phyloP scores from a whole-genome alignment of 345 rosid species.

The Anacardium occidentale region DNA sequence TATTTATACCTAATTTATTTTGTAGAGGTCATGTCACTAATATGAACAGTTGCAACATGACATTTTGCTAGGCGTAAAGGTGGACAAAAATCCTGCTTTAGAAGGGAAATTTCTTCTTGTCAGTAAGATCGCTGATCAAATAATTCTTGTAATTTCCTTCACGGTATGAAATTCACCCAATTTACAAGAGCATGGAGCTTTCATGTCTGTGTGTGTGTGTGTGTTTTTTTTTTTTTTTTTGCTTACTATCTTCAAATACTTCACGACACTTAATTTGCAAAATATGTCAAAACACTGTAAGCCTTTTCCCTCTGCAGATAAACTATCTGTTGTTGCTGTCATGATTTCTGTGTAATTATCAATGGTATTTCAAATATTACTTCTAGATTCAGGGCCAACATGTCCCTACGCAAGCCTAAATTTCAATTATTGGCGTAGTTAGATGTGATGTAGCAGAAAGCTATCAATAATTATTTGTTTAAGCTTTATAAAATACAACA shows the following conservation, averaged over 20 bases:
- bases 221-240: background rate
- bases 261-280: background rate
- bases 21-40: background rate
- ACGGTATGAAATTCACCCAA: no score
- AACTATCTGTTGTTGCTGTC: background rate
- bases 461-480: constrained; percentile 23
- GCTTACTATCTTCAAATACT: background rate
- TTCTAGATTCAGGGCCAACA: constrained; percentile 22
- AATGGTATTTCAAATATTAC: background rate
- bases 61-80: background rate
- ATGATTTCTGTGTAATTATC: background rate
- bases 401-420: constrained; percentile 21
- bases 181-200: background rate
- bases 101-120: background rate
- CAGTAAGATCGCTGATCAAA: background rate
- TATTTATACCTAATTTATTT: background rate
- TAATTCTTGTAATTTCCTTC: no score
- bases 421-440: constrained; percentile 40
- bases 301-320: background rate
- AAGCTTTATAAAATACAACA: background rate
- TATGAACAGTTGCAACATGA: background rate
- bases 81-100: background rate
- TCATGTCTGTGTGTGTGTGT: no score
- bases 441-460: constrained; percentile 21
- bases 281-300: background rate